Conservation (phyloP, 2,329 filamentous ascomycete genomes). For the Diaporthe aspalathi region DNA sequence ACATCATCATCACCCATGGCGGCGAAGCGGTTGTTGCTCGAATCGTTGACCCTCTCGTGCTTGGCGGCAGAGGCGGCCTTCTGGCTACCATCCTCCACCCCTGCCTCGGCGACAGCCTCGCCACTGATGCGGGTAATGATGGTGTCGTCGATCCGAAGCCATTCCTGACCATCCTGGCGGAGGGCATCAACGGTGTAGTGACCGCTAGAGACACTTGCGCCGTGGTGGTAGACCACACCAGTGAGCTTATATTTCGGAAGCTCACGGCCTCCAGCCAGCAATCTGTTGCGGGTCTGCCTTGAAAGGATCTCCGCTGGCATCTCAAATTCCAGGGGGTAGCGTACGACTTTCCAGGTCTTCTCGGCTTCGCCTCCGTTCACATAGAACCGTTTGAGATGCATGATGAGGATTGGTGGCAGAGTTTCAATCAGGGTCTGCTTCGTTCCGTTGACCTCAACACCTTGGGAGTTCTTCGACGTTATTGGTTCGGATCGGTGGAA, state of each 20-base stretch:
- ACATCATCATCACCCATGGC: constrained; percentile 74
- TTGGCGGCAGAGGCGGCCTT: constrained; percentile 76
- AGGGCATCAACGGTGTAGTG: constrained; percentile 99
- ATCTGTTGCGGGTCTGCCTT: constrained; percentile 73
- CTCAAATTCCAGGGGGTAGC: constrained; percentile 93
- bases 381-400: constrained; percentile 95
- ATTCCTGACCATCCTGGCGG: constrained; percentile 93
- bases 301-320: constrained; percentile 92
- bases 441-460: constrained; percentile 80
- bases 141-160: constrained; percentile 96
- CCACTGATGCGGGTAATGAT: constrained; percentile 84
- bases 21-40: constrained; percentile 77
- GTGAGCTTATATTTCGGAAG: constrained; percentile 87
- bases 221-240: constrained; percentile 95
- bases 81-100: constrained; percentile 77
- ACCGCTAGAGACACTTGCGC: constrained; percentile 93
- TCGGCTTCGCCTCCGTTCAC: constrained; percentile 77
- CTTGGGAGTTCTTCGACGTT: constrained; percentile 85
- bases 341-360: constrained; percentile 99
- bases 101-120: constrained; percentile 89
- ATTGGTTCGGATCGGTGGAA: constrained; percentile 87
- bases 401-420: constrained; percentile 88
- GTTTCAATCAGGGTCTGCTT: constrained; percentile 97
- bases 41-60: constrained; percentile 62
- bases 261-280: constrained; percentile 72